These are phyloP conservation scores for Conticribra guillardii DNA, from an alignment of 108 stramenopile species.

Conservation along the genomic window DNA sequence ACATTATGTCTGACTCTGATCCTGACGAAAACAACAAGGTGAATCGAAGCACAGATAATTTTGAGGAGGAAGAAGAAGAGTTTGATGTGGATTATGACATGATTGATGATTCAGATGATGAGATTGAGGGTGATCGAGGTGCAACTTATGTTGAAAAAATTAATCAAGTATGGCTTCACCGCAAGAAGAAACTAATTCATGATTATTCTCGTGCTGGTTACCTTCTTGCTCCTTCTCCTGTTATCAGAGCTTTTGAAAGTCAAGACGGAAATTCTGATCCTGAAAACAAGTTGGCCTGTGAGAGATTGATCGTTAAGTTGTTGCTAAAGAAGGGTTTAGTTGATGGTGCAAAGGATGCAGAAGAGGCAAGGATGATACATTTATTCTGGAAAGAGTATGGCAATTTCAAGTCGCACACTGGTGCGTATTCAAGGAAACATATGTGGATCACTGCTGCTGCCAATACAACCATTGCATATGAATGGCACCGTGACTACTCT, in stretches of 20 bases:
- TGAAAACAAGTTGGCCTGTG: not conserved
- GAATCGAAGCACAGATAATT: not conserved
- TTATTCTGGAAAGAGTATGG: constrained; percentile 3
- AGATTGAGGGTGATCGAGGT: not conserved
- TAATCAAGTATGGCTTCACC: not conserved
- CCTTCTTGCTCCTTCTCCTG: not conserved
- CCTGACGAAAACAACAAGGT: not conserved
- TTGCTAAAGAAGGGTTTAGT: not conserved
- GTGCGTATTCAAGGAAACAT: not conserved
- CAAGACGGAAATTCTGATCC: not conserved
- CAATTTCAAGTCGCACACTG: not conserved
- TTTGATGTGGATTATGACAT: too few species aligned
- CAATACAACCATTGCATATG: not conserved
- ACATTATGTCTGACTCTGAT: not conserved
- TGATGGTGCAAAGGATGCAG: not conserved
- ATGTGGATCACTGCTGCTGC: not conserved
- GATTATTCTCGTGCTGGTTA: not conserved
- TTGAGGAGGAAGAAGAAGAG: not conserved
- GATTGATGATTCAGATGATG: not conserved
- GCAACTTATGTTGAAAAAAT: not conserved
- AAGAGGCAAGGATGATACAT: constrained; percentile 2
- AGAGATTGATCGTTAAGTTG: not conserved
- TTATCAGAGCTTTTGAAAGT: not conserved
- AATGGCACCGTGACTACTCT: not conserved
- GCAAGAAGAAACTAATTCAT: not conserved